A percentile compares a stretch with the other conserved stretches of the same genome.
These are phyloP conservation scores for Penicillium griseofulvum DNA, from an alignment of 2,329 filamentous ascomycete species.

Conservation along the genomic window DNA sequence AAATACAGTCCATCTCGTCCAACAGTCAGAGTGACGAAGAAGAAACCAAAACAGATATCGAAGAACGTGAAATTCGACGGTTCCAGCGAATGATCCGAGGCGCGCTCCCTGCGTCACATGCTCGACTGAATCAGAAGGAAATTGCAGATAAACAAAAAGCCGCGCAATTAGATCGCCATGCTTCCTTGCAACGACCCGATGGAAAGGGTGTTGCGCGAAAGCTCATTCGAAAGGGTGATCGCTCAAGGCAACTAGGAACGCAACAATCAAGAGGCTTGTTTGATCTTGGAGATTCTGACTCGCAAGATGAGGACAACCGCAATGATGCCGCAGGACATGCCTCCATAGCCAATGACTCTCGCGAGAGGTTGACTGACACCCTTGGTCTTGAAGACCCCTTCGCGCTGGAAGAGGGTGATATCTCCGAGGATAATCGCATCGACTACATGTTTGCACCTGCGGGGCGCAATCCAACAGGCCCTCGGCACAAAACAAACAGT, in stretches of 20 bases:
- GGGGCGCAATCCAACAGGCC: constrained; percentile 20
- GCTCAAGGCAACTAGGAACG: constrained; percentile 12
- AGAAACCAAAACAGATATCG: constrained; percentile 19
- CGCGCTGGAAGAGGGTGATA: constrained; percentile 32
- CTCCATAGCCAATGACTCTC: constrained; percentile 9
- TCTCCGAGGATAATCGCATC: constrained; percentile 43
- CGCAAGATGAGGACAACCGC: constrained; percentile 13
- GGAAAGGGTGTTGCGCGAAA: constrained; percentile 37
- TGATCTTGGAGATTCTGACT: constrained; percentile 33
- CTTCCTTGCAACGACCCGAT: constrained; percentile 20
- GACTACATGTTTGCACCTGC: constrained; percentile 41
- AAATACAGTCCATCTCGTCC: constrained; percentile 22
- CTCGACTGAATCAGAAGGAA: constrained; percentile 41
- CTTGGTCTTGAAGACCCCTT: constrained; percentile 24
- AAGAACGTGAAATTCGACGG: constrained; percentile 31
- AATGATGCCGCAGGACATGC: neutral
- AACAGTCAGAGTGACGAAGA: constrained; percentile 17
- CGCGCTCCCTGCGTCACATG: constrained; percentile 51
- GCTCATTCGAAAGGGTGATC: constrained; percentile 25
- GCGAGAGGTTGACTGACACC: constrained; percentile 15
- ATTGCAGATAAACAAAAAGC: constrained; percentile 25
- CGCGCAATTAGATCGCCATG: constrained; percentile 22
- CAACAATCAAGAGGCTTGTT: constrained; percentile 22
- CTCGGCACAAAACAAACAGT: constrained; percentile 7
- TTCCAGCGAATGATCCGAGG: constrained; percentile 46